Evolutionary conservation across 1,284 basidiomycete species (phyloP).

Genomic region (Cryptococcus depauperatus): DNA sequence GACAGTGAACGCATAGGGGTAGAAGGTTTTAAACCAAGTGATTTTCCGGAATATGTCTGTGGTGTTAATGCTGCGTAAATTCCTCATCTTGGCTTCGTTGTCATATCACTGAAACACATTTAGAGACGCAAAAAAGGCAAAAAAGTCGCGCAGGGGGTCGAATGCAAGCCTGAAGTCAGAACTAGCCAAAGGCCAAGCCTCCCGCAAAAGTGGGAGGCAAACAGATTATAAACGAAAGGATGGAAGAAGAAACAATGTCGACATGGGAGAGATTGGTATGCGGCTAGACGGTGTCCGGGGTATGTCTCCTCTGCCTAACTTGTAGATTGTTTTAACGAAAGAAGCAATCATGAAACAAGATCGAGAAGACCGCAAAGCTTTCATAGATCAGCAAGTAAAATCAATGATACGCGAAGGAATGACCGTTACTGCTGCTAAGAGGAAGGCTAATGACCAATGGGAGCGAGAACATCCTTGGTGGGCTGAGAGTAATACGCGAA

Average conservation of each 20-base stretch:
- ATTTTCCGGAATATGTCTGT: slow-evolving; percentile 42
- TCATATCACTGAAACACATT: not conserved
- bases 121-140: slow-evolving; percentile 23
- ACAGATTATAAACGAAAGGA: slow-evolving; percentile 35
- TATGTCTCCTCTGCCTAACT: slow-evolving; percentile 11
- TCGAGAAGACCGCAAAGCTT: slow-evolving; percentile 21
- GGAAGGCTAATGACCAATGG: slow-evolving; percentile 24
- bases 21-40: slow-evolving; percentile 28
- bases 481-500: slow-evolving; percentile 32
- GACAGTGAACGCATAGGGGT: slow-evolving; percentile 37
- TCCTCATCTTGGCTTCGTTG: not conserved
- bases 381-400: slow-evolving; percentile 19
- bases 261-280: slow-evolving; percentile 33
- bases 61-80: slow-evolving; percentile 36
- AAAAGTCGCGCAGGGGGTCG: slow-evolving; percentile 24
- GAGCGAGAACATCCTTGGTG: slow-evolving; percentile 36
- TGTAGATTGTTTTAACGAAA: not conserved
- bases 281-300: slow-evolving; percentile 33
- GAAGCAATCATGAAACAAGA: slow-evolving; percentile 38
- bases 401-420: slow-evolving; percentile 17
- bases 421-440: slow-evolving; percentile 23
- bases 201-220: slow-evolving; percentile 35
- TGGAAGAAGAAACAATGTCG: slow-evolving; percentile 26
- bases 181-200: slow-evolving; percentile 38
- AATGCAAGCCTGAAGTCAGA: slow-evolving; percentile 18